phyloP scores from a whole-genome alignment of 805 yeast species.

The Wickerhamiella vanderwaltii region DNA sequence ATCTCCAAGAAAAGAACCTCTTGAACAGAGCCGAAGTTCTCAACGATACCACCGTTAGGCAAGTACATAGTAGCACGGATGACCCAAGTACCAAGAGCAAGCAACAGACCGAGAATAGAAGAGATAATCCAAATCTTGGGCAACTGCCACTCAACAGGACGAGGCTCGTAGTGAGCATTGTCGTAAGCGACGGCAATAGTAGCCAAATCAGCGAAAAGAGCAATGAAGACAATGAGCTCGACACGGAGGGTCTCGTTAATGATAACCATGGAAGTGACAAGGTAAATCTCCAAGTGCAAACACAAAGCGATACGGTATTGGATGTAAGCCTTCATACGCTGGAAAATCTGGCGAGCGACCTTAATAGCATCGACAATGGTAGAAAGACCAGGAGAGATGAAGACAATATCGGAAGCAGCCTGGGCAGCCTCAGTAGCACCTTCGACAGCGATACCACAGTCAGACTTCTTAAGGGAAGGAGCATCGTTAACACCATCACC shows the following conservation, averaged over 20 bases:
- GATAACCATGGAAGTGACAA: constrained; percentile 93
- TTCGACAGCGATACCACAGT: constrained; percentile 94
- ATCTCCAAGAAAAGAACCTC: constrained; percentile 91
- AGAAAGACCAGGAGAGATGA: constrained; percentile 90
- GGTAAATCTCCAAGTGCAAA: constrained; percentile 85
- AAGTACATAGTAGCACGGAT: constrained; percentile 87
- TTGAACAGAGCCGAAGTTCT: constrained; percentile 90
- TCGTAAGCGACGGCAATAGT: constrained; percentile 95
- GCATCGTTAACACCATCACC: constrained; percentile 99
- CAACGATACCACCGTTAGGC: constrained; percentile 67
- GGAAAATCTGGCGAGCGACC: constrained; percentile 95
- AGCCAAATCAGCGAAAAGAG: constrained; percentile 94
- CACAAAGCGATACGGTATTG: constrained; percentile 96
- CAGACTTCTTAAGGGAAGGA: constrained; percentile 93
- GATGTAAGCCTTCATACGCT: constrained; percentile 97
- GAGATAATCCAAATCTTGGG: constrained; percentile 98
- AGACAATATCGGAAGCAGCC: constrained; percentile 93
- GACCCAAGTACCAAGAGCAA: constrained; percentile 91
- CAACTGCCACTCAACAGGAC: constrained; percentile 92
- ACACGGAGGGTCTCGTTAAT: constrained; percentile 76
- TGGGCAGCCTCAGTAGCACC: constrained; percentile 97
- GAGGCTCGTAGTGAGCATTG: constrained; percentile 88
- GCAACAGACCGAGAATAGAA: constrained; percentile 66
- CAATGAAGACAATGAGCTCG: constrained; percentile 88
- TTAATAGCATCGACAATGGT: constrained; percentile 89